Base-by-base conservation (phyloP, 2,329 filamentous ascomycete genomes). In the Phyllosticta paracitricarpa region DNA sequence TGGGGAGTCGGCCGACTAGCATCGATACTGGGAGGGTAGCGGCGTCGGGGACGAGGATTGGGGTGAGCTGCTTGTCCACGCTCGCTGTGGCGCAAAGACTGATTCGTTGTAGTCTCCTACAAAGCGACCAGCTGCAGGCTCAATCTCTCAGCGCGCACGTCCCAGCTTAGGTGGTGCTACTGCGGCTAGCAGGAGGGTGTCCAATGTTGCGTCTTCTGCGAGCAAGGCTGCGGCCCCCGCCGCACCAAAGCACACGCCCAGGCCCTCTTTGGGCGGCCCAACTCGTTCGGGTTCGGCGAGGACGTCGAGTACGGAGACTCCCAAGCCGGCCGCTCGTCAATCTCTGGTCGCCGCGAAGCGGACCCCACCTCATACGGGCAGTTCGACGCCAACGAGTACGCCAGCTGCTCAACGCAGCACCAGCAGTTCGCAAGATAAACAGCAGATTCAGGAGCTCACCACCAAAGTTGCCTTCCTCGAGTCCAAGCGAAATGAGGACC, bases 391-490 rank as follows among this genome's bases (percentile, higher is more conserved):
- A 22, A 58, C 55, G 9, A 58, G 40, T 19, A 40, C 64, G 8
- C 54, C 58, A 10, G 57, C 55, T 12, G 60, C 57, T 7, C 62
- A 59, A 53, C 58, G 57, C 26, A 58, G 28, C 28, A 51, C 58
- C 4, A 62, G 60, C 19, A 54, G 51, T 4, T 52, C 55, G 7
- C 56, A 62, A 35, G 56, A 78, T 74, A 61, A 72, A 65, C 63
- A 81, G 64, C 89, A 95, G 69, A 84, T 93, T 22, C 92, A 97
- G 66, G 90, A 96, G 65, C 78, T 97, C 17, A 91, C 96, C 71
- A 87, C 90, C 0, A 97, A 96, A 71, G 77, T 97, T 2, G 86
- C 88, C 59, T 81, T 97, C 3, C 79, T 97, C 68, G 92, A 99
- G 72, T 89, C 93, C 67, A 96, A 96, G 73, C 81, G 91, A 61